These are phyloP conservation scores for Gnomoniopsis smithogilvyi DNA, from an alignment of 2,329 filamentous ascomycete species.

Conservation along the genomic window DNA sequence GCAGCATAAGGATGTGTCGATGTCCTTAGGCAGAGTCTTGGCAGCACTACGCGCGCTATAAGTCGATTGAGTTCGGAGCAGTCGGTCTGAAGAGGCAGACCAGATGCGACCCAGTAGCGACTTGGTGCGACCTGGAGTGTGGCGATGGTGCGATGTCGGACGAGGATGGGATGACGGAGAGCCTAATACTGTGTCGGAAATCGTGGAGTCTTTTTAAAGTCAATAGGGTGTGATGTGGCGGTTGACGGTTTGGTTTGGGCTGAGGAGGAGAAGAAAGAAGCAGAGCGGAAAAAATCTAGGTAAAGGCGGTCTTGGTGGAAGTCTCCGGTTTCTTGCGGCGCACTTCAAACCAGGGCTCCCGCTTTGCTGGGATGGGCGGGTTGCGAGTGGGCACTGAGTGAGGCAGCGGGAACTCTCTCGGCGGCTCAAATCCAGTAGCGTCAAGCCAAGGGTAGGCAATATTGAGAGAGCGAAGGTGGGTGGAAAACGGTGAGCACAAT, in stretches of 20 bases:
- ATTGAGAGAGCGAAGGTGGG: background rate
- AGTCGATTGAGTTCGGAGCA: conserved; percentile 3
- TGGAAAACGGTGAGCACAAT: background rate
- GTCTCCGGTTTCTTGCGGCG: too few species aligned
- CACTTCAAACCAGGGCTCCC: too few species aligned
- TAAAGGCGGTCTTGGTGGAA: too few species aligned
- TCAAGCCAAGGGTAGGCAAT: too few species aligned
- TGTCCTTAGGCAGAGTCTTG: conserved; percentile 1
- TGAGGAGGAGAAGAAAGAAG: background rate
- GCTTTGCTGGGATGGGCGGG: too few species aligned
- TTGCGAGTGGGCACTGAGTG: too few species aligned
- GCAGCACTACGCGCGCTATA: conserved; percentile 8
- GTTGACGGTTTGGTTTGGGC: background rate
- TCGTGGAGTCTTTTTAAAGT: background rate
- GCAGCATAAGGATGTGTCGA: conserved; percentile 11
- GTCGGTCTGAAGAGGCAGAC: conserved; percentile 8
- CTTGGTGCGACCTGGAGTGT: conserved; percentile 9
- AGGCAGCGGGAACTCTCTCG: too few species aligned
- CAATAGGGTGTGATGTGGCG: background rate
- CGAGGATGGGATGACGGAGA: background rate
- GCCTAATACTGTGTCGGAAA: background rate
- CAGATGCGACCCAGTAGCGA: conserved; percentile 1
- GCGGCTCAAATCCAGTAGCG: too few species aligned
- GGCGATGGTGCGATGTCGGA: conserved; percentile 4
- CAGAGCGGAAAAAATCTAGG: background rate